phyloP scores from a whole-genome alignment of 177 flowering plant species.

The Vitis hybrid region DNA sequence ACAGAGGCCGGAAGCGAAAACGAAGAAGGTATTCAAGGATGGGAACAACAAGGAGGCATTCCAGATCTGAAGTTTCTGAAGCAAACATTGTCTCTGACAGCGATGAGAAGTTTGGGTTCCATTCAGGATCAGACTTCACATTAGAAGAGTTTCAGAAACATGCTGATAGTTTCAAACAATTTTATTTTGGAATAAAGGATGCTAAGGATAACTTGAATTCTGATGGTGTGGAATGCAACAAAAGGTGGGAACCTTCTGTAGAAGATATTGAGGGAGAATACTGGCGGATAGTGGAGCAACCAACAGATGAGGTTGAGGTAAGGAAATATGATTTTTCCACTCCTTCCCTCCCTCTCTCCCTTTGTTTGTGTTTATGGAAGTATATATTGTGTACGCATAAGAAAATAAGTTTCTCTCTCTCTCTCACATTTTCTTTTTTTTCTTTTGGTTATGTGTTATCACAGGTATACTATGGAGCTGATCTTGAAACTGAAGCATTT shows the following conservation, averaged over 20 bases:
- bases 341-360: not conserved
- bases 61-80: conserved; percentile 38
- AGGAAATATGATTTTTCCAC: conserved; percentile 2
- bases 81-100: conserved; percentile 38
- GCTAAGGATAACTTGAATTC: conserved; percentile 15
- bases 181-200: conserved; percentile 52
- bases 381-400: too few relatives aligned
- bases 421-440: too few relatives aligned
- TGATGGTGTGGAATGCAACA: conserved; percentile 16
- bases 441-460: conserved; percentile 3
- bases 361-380: not conserved
- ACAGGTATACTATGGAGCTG: conserved; percentile 89
- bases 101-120: conserved; percentile 85
- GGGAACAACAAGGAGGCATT: conserved; percentile 39
- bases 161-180: conserved; percentile 58
- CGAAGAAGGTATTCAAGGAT: conserved; percentile 42
- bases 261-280: conserved; percentile 94
- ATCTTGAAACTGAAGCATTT: conserved; percentile 74
- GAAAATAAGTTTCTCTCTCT: too few relatives aligned
- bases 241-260: conserved; percentile 53
- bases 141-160: conserved; percentile 62
- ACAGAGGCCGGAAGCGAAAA: conserved; percentile 54
- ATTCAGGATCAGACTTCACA: conserved; percentile 77
- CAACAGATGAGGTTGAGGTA: conserved; percentile 91
- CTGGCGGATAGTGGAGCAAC: conserved; percentile 87